Conservation (phyloP, 768 basidiomycete species). For the Mycena floridula region DNA sequence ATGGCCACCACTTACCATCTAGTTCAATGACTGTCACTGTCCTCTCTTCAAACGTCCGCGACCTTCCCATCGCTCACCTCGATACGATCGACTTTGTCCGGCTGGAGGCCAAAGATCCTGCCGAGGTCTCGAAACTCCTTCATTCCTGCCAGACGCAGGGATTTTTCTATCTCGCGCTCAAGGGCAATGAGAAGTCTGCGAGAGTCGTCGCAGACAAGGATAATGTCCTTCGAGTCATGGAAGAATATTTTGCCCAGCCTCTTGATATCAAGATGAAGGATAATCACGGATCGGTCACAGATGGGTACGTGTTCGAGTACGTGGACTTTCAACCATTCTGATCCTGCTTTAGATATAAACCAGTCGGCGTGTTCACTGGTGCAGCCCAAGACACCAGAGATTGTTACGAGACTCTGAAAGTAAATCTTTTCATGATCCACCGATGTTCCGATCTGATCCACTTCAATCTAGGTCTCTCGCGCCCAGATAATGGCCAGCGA, state of each 20-base stretch:
- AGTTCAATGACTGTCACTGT: background rate
- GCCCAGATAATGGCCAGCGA: conserved; percentile 4
- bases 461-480: conserved; percentile 5
- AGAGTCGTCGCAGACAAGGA: conserved; percentile 8
- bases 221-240: conserved; percentile 8
- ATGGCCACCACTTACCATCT: background rate
- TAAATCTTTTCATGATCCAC: background rate
- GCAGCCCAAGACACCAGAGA: conserved; percentile 5
- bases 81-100: conserved; percentile 6
- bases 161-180: conserved; percentile 11
- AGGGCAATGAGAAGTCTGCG: conserved; percentile 3
- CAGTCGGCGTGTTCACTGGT: conserved; percentile 8
- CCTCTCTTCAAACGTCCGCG: background rate
- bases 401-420: conserved; percentile 10
- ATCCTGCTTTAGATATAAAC: conserved; percentile 8
- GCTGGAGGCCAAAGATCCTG: conserved; percentile 4
- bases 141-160: conserved; percentile 8
- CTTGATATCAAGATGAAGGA: conserved; percentile 10
- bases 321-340: background rate
- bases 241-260: conserved; percentile 9
- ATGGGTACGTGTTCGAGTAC: conserved; percentile 6
- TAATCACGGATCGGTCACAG: conserved; percentile 5
- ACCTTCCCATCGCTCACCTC: background rate
- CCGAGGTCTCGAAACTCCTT: conserved; percentile 7
- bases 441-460: background rate